Conservation (phyloP, 2,329 filamentous ascomycete genomes). For the Dactylellina cionopaga region DNA sequence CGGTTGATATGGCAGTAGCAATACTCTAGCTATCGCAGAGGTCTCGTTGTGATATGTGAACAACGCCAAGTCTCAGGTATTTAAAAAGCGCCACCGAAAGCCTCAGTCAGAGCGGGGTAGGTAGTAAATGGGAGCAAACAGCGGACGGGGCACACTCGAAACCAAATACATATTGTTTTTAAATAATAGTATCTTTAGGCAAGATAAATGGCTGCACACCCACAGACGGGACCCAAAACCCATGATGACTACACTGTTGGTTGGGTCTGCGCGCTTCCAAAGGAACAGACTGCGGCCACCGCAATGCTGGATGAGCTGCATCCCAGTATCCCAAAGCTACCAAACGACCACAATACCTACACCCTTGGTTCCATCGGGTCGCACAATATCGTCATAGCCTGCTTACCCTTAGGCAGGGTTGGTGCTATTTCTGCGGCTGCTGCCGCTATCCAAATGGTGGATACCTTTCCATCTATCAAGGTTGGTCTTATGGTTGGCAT, state of each 20-base stretch:
- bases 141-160: no score
- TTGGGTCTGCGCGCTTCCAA: conserved; percentile 21
- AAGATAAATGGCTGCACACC: no score
- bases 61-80: no score
- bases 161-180: no score
- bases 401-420: neutral
- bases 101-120: no score
- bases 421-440: neutral
- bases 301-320: conserved; percentile 26
- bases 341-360: conserved; percentile 19
- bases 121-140: no score
- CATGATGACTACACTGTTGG: conserved; percentile 25
- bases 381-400: conserved; percentile 30
- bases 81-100: no score
- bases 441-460: conserved; percentile 58
- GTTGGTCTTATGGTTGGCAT: conserved; percentile 64
- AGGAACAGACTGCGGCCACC: conserved; percentile 21
- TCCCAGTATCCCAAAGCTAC: neutral
- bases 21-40: no score
- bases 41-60: no score
- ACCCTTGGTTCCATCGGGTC: conserved; percentile 5
- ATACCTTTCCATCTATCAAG: conserved; percentile 59
- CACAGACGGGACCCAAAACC: no score
- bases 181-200: no score
- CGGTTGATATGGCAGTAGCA: no score